These are phyloP conservation scores for Phytophthora hybrid DNA, from an alignment of 352 stramenopile genomes.

Conservation along the genomic window DNA sequence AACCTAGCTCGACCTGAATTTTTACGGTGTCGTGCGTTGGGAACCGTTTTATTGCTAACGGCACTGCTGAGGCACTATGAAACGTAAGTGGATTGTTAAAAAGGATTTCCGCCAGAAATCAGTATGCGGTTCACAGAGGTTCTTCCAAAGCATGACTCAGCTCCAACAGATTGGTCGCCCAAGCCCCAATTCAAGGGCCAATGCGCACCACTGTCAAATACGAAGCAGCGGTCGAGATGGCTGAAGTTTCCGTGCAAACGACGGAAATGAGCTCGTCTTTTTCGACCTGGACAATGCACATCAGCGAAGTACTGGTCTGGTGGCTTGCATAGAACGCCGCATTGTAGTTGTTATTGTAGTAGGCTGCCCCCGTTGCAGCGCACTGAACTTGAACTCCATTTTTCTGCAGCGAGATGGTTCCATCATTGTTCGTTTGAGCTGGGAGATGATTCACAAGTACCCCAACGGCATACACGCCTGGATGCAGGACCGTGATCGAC, in stretches of 20 bases:
- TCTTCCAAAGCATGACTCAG: too few species aligned
- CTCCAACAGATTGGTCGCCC: too few species aligned
- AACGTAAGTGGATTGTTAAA: too few species aligned
- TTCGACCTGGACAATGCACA: not conserved
- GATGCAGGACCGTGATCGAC: not conserved
- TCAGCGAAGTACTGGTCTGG: slow-evolving; percentile 2
- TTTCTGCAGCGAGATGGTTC: not conserved
- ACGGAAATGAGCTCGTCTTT: not conserved
- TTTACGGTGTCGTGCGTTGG: too few species aligned
- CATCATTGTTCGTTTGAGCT: not conserved
- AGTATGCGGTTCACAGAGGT: too few species aligned
- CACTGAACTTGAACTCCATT: slow-evolving; percentile 6
- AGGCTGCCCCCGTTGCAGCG: not conserved
- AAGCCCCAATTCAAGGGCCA: not conserved
- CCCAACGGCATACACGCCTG: slow-evolving; percentile 15
- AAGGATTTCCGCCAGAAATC: too few species aligned
- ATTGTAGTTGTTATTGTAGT: not conserved
- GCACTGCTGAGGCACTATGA: too few species aligned
- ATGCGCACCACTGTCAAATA: not conserved
- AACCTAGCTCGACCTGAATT: too few species aligned
- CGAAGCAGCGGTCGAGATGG: not conserved
- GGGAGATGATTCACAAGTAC: slow-evolving; percentile 26
- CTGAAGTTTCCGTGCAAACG: not conserved
- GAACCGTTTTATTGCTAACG: too few species aligned
- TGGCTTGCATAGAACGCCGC: not conserved